Conservation (phyloP, 2,329 filamentous ascomycete genomes). For the Diatrype stigma region DNA sequence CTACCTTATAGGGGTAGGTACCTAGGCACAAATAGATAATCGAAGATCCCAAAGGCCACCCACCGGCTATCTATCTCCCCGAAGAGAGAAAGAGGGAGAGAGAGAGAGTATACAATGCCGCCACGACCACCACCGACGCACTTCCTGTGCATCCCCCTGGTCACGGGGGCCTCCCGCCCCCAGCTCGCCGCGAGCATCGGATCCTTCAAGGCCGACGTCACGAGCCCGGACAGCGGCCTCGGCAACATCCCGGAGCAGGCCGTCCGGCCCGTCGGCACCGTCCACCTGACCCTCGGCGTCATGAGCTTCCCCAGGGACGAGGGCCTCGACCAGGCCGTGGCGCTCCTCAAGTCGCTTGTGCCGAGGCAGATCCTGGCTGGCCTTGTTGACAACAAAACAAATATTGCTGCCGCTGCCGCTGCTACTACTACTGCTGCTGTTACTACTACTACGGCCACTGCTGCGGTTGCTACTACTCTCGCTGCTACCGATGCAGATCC, state of each 20-base stretch:
- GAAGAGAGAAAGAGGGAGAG: no score
- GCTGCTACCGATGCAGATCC: neutral
- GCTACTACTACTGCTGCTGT: neutral
- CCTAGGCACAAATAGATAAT: neutral
- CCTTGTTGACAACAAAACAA: constrained; percentile 3
- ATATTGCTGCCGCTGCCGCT: neutral
- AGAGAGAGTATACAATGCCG: no score
- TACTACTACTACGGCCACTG: neutral
- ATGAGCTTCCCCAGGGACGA: constrained; percentile 64
- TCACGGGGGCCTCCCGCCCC: constrained; percentile 54
- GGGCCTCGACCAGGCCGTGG: constrained; percentile 37
- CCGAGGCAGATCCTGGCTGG: constrained; percentile 36
- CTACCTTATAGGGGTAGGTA: no score
- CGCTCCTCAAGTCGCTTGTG: constrained; percentile 34
- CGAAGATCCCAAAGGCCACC: no score
- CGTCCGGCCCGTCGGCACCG: constrained; percentile 69
- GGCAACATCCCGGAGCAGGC: constrained; percentile 62
- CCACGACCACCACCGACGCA: constrained; percentile 54
- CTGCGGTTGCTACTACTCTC: neutral
- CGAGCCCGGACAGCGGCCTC: constrained; percentile 35
- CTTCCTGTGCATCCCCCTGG: constrained; percentile 72
- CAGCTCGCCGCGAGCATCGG: constrained; percentile 62
- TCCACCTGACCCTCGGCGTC: constrained; percentile 84
- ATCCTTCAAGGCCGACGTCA: constrained; percentile 58
- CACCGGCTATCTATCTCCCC: neutral